Evolutionary conservation across 73 alveolate species (phyloP).

Genomic region (Paramecium sexaurelia): DNA sequence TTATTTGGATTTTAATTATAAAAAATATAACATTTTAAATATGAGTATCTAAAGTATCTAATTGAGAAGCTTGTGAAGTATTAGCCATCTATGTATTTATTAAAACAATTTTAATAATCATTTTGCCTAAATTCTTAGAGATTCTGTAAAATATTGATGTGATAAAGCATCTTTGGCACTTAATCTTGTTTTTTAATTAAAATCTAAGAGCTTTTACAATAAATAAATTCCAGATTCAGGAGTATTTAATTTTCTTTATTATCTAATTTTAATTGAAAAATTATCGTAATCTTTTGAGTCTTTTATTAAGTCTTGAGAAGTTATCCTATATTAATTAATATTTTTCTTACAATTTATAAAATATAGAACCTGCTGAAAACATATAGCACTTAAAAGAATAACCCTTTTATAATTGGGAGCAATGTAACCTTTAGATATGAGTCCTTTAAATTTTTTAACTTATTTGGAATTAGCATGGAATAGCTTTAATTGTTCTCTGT

Average conservation of each 20-base stretch:
- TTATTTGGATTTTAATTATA: no score
- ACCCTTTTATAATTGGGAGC: background rate
- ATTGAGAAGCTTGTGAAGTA: no score
- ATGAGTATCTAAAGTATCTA: no score
- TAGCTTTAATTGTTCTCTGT: background rate
- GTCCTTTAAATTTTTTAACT: background rate
- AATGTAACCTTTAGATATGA: background rate
- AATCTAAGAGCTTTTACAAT: background rate
- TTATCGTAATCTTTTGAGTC: background rate
- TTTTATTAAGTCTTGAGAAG: background rate
- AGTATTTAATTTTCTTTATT: background rate
- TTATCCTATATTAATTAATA: background rate
- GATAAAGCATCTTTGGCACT: background rate
- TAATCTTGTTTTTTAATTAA: background rate
- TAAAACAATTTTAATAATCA: background rate
- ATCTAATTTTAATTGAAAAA: background rate
- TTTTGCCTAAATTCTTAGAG: background rate
- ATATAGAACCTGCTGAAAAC: slow-evolving; percentile 30
- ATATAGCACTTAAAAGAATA: slow-evolving; percentile 40
- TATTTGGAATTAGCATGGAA: background rate
- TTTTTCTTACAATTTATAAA: slow-evolving; percentile 16
- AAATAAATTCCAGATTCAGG: background rate
- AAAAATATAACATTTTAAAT: no score
- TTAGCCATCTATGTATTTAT: no score
- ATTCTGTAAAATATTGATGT: background rate